Evolutionary conservation across 2,329 filamentous ascomycete species (phyloP), one percentile per base, ranked within the genome.

Genomic region (Calonectria naviculata): DNA sequence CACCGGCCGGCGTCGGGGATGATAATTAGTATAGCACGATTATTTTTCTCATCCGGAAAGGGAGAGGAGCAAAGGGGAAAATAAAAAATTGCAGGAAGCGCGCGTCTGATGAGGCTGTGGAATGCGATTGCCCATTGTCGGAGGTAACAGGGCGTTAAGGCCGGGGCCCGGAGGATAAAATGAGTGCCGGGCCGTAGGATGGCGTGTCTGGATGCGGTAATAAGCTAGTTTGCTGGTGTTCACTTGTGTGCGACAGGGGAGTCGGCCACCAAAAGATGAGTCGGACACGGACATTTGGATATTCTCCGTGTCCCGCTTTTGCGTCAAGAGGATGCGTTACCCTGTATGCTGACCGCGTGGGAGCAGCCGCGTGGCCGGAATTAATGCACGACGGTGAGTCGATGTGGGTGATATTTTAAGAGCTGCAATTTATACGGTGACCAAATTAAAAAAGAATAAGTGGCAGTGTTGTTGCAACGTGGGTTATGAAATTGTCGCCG

Each of bases 121-220:
- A 52, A 65, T 44, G 49, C 34, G 36, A 66, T 34, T 65, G 29
- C 21, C 31, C 29, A 21, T 36, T 13, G 38, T 38, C 70, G 71
- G 70, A 72, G 58, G 62, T 70, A 72, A 70, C 60, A 52, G 62
- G 54, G 65, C 62, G 47, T 67, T 76, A 71, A 77, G 42, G 21
- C 62, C 75, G 75, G 75, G 54, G 3, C 8, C 24, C 74, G 75
- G 75, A 70, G 29, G 8, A 36, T 28, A 74, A 64, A 47, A 54
- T 75, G 60, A 5, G 0, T 1, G 1, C 75, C 75, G 75, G 26
- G n/a, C 21, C 12, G 28, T n/a, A 7, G 29, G 42, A 49, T 36
- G 10, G n/a, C 21, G 62, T 29, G n/a, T 36, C 61, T 9, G 29
- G 12, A 21, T 13, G n/a, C 5, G 7, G n/a, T 7, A 26, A 38